Base-by-base conservation (phyloP, 208 protist species). In the Leishmania major region DNA sequence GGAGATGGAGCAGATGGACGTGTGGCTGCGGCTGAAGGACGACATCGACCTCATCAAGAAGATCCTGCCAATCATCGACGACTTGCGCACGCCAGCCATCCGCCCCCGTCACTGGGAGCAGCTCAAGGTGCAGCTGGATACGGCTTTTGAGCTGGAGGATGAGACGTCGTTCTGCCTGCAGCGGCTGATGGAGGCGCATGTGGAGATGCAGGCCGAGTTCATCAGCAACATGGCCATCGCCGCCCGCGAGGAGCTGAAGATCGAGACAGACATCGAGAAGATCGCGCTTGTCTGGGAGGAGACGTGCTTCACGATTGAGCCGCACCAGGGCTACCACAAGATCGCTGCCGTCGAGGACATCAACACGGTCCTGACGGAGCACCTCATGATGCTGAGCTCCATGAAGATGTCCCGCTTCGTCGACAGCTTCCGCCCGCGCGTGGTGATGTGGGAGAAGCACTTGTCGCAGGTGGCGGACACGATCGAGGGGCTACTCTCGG, bases 321-420 rank as follows among this genome's bases (percentile, higher is more conserved):
- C 92, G 43, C 90, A 98, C 87, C 93, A 97, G 80, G 88, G 88
- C 70, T 98, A 98, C 77, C 94, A 97, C 90, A 98, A 98, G 80
- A 97, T 99, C 74, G 66, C 94, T 19, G 81, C 89, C 13, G 93
- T 97, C 17, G 98, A 99, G 79, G 96, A 99, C 79, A 93, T 99
- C 80, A 99, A 96, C 87, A 94, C 94, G 31, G 83, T 87, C 3
- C 93, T 99, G 22, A 95, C 99, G 64, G 97, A 99, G 86, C 94
- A 99, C 88, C 86, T 98, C 51, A 94, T 97, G 73, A 77, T 95
- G 86, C 87, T 99, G 37, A 98, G 95, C 79, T 89, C 92, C 17
- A 99, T 99, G 95, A 99, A 99, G 87, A 98, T 99, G 89, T 99
- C 97, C 37, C 92, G 96, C 31, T 99, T 98, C 83, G 96, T 97